Evolutionary conservation across 345 rosid genomes (phyloP), one percentile per base, ranked within the genome.

Genomic region (Barbarea vulgaris): DNA sequence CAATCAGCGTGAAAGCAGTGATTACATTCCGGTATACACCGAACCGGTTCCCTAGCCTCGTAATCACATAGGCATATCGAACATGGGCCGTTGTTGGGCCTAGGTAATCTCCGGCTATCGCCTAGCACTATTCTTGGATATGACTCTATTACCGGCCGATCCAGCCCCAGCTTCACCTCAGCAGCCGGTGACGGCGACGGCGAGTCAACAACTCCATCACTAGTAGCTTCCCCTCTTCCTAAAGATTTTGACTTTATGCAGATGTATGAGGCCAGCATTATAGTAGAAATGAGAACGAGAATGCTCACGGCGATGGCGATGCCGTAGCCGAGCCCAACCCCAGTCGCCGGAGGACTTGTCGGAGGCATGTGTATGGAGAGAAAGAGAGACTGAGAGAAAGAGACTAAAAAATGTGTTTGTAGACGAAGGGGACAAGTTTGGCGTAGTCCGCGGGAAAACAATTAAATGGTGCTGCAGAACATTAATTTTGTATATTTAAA

Each of bases 301-400:
- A 87, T 85, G 81, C 96, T 85, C 31, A 88, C 91, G 14, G 96
- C 86, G n/a, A 90, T 90, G 70, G 89, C 88, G 12, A 90, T 90
- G 67, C 93, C 93, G 54, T 90, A 90, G 10, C 96, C 96, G 15
- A 90, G 93, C 22, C 93, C 90, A 58, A 83, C 88, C 1, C 90
- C 93, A 12, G 80, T 9, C 41, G 85, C 74, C n/a, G 90, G 84
- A 6, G 87, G 85, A 39, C 68, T 74, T 13, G 82, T 81, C 1
- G 88, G 54, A 70, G 86, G 66, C 94, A 89, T 84, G 17, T 47
- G 22, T 55, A 9, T 30, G 21, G 30, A 28, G 37, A 66, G 30
- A 48, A 36, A 11, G 55, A 48, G 28, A 27, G 39, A n/a, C 36
- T 18, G 14, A 30, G 64, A 41, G 46, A 69, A 57, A 42, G n/a